phyloP scores from a whole-genome alignment of 208 protist species.

The Naegleria fowleri region DNA sequence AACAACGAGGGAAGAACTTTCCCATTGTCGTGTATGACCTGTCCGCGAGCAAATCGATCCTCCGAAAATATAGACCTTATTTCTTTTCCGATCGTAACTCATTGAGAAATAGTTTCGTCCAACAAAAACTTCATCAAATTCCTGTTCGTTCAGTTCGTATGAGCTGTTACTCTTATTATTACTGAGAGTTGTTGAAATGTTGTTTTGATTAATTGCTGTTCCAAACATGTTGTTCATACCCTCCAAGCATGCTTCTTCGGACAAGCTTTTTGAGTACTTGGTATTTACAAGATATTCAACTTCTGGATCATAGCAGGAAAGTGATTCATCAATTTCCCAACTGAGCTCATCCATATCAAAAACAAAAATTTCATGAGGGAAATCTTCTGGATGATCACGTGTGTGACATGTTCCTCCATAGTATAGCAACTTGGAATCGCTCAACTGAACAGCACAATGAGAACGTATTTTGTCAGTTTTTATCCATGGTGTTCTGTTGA shows the following conservation, averaged over 20 bases:
- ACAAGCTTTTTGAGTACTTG: not conserved
- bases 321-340: not conserved
- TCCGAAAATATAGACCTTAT: not conserved
- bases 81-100: not conserved
- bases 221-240: not conserved
- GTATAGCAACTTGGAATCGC: not conserved
- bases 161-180: too few relatives aligned
- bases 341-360: not conserved
- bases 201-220: not conserved
- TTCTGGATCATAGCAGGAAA: not conserved
- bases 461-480: not conserved
- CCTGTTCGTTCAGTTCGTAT: not conserved
- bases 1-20: not conserved
- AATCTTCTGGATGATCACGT: not conserved
- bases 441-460: not conserved
- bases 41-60: not conserved
- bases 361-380: not conserved
- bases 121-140: not conserved
- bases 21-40: not conserved
- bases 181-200: not conserved
- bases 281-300: not conserved
- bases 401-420: not conserved
- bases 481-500: not conserved
- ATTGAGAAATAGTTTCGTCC: not conserved
- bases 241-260: not conserved